phyloP scores from a whole-genome alignment of 2,329 filamentous ascomycete species.

The Talaromyces sp. region DNA sequence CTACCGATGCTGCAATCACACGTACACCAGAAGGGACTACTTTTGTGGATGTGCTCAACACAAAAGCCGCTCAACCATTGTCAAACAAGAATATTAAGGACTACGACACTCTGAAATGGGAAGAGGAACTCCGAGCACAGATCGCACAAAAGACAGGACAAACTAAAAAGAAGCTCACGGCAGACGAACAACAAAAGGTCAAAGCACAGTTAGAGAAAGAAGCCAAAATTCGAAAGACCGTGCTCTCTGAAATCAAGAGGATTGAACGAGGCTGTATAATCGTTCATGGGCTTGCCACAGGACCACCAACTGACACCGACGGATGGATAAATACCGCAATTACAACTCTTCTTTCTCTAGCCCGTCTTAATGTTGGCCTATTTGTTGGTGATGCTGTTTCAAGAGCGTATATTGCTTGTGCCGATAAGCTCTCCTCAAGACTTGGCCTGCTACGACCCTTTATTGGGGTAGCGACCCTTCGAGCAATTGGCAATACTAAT shows the following conservation, averaged over 20 bases:
- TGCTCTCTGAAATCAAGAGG: constrained; percentile 65
- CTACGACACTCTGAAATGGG: constrained; percentile 95
- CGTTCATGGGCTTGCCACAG: constrained; percentile 73
- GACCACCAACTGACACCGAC: constrained; percentile 82
- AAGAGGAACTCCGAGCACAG: constrained; percentile 82
- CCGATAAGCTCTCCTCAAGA: constrained; percentile 68
- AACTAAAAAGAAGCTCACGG: constrained; percentile 80
- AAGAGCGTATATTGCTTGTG: constrained; percentile 72
- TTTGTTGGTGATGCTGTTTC: constrained; percentile 78
- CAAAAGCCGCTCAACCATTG: constrained; percentile 65
- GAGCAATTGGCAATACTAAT: constrained; percentile 69
- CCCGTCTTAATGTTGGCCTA: constrained; percentile 69
- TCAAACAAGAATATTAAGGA: constrained; percentile 90
- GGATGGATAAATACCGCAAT: constrained; percentile 85
- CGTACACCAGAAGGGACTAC: constrained; percentile 82
- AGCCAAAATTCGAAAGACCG: constrained; percentile 67
- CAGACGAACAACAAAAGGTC: constrained; percentile 85
- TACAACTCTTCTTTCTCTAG: constrained; percentile 66
- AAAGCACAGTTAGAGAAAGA: constrained; percentile 90
- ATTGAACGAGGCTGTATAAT: constrained; percentile 82
- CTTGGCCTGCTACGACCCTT: constrained; percentile 75
- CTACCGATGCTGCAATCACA: constrained; percentile 88
- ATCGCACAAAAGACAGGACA: constrained; percentile 86
- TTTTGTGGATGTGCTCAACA: constrained; percentile 86
- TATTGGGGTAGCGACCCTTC: constrained; percentile 80